Conservation (phyloP, 2,329 filamentous ascomycete species). For the Pleurostoma richardsiae region DNA sequence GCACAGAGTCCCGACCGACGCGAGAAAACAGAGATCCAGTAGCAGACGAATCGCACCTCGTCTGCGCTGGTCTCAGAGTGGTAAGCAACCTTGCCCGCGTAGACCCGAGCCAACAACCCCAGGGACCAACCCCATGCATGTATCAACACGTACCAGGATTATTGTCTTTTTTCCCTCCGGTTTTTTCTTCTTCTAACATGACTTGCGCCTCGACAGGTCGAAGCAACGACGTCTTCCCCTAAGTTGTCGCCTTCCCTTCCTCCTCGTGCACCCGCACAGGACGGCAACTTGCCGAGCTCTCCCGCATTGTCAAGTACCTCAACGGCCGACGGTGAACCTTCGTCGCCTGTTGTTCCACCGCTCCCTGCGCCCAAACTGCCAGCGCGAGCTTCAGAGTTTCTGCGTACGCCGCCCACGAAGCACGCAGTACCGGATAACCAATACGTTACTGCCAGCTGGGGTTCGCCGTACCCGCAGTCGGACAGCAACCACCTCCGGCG, state of each 20-base stretch:
- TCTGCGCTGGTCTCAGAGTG: slow-evolving; percentile 58
- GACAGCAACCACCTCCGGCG: slow-evolving; percentile 44
- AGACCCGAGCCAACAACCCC: too few relatives aligned
- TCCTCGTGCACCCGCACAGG: slow-evolving; percentile 59
- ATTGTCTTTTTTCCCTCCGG: too few relatives aligned
- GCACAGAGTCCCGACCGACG: not conserved
- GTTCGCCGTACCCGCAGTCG: slow-evolving; percentile 77
- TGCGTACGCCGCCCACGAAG: slow-evolving; percentile 46
- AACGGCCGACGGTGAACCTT: slow-evolving; percentile 53
- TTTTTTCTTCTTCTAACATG: not conserved
- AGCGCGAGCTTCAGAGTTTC: slow-evolving; percentile 47
- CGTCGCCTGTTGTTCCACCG: slow-evolving; percentile 53
- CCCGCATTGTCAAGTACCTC: slow-evolving; percentile 58
- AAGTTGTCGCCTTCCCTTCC: slow-evolving; percentile 40
- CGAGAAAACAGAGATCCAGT: slow-evolving; percentile 42
- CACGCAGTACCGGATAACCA: slow-evolving; percentile 27
- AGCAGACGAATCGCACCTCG: slow-evolving; percentile 53
- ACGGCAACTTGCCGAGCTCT: slow-evolving; percentile 46
- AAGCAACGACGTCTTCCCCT: slow-evolving; percentile 52
- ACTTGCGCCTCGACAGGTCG: slow-evolving; percentile 20
- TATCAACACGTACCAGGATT: too few relatives aligned
- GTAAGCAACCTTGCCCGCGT: slow-evolving; percentile 27
- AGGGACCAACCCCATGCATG: too few relatives aligned
- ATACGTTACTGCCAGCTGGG: slow-evolving; percentile 78
- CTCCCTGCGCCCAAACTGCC: slow-evolving; percentile 55